Evolutionary conservation across 2,329 filamentous ascomycete genomes (phyloP).

Genomic region (Neofusicoccum ribis): DNA sequence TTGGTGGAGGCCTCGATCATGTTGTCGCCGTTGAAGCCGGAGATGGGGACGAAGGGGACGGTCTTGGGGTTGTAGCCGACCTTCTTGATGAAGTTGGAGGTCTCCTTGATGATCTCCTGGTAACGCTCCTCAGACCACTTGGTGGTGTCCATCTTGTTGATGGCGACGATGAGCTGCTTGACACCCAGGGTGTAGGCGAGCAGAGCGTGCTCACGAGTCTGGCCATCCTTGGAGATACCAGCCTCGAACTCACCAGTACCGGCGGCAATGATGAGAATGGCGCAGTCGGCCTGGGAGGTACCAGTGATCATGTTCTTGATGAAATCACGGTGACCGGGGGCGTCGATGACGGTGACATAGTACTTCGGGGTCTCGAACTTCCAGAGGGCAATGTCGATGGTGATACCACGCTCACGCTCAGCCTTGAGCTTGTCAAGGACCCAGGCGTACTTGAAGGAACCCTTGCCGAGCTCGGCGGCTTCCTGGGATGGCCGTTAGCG

Average conservation of each 20-base stretch:
- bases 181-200: slow-evolving; percentile 99
- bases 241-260: slow-evolving; percentile 99
- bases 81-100: slow-evolving; percentile 99
- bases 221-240: slow-evolving; percentile 99
- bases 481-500: slow-evolving; percentile 62
- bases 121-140: slow-evolving; percentile 96
- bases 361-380: slow-evolving; percentile 99
- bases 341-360: slow-evolving; percentile 97
- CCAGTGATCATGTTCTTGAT: slow-evolving; percentile 99
- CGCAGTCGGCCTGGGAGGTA: slow-evolving; percentile 99
- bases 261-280: slow-evolving; percentile 99
- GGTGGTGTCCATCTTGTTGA: slow-evolving; percentile 99
- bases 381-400: slow-evolving; percentile 99
- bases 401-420: slow-evolving; percentile 99
- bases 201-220: slow-evolving; percentile 99
- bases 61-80: slow-evolving; percentile 99
- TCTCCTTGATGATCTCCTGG: slow-evolving; percentile 99
- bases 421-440: slow-evolving; percentile 99
- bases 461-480: slow-evolving; percentile 98
- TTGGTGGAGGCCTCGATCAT: slow-evolving; percentile 89
- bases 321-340: slow-evolving; percentile 99
- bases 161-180: slow-evolving; percentile 99
- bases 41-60: slow-evolving; percentile 99
- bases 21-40: slow-evolving; percentile 99
- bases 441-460: slow-evolving; percentile 99